phyloP scores from a whole-genome alignment of 768 basidiomycete species.

The Kwoniella newhampshirensis region DNA sequence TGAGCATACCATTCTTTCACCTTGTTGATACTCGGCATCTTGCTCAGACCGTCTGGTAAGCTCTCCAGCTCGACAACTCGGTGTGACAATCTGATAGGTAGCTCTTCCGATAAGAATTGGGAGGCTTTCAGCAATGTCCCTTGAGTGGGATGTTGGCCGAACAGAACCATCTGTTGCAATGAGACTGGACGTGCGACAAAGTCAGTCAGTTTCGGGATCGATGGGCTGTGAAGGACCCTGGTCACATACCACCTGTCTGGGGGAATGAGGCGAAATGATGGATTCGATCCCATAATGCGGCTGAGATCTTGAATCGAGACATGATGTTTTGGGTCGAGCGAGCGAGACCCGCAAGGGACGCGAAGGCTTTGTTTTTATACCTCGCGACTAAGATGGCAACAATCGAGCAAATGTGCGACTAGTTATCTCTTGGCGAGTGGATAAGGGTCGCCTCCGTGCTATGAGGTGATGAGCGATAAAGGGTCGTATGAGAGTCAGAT shows the following conservation, averaged over 20 bases:
- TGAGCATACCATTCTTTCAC: conserved; percentile 99
- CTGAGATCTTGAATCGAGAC: conserved; percentile 60
- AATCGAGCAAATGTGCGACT: too few relatives aligned
- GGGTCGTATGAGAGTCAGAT: too few relatives aligned
- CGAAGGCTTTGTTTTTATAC: too few relatives aligned
- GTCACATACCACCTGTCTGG: conserved; percentile 76
- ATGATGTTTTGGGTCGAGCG: conserved; percentile 26
- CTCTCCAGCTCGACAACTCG: conserved; percentile 93
- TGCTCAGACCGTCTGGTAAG: conserved; percentile 83
- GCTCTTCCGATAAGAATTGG: conserved; percentile 66
- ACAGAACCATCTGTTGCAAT: conserved; percentile 94
- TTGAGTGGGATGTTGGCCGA: conserved; percentile 92
- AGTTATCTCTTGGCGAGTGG: too few relatives aligned
- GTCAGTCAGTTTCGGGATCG: neutral
- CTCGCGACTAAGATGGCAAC: too few relatives aligned
- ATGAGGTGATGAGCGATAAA: too few relatives aligned
- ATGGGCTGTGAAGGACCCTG: neutral
- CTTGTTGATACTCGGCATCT: conserved; percentile 87
- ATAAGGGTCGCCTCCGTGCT: too few relatives aligned
- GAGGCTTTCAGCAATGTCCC: conserved; percentile 85
- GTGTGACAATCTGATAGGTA: conserved; percentile 92
- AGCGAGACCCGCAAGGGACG: neutral
- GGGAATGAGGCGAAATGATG: conserved; percentile 89
- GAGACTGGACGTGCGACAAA: conserved; percentile 63
- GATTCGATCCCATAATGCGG: conserved; percentile 82